Base-by-base conservation (phyloP, 169 alveolate species). In the Eimeria necatrix region DNA sequence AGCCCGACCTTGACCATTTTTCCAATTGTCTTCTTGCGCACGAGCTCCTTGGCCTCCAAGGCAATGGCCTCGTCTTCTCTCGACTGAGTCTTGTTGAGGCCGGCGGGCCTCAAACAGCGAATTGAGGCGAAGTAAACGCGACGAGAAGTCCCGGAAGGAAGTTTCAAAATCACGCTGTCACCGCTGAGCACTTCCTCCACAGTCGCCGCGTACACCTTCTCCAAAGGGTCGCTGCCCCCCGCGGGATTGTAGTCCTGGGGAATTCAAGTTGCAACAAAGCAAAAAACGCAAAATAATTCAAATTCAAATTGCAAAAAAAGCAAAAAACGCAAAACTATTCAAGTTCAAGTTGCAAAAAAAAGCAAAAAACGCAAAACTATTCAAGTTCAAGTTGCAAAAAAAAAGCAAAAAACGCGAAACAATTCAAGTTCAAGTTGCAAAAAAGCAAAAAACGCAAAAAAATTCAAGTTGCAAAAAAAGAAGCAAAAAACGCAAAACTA, bases 31-130 rank as follows among this genome's bases (percentile, higher is more conserved):
- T 94, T 84, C 76, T 56, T 94, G 49, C 96, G 91, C 4, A 73
- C 96, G 68, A 94, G 73, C 61, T 94, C 96, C 73, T 85, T 80
- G 32, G 94, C 86, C 56, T 94, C 94, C 22, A 60, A 41, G 16
- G 96, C 94, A 0, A 52, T 46, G 41, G 87, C 24, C 70, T 92
- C 95, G 14, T 80, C 95, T 61, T 92, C 95, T 24, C 60, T 53
- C 9, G 95, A 48, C 10, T 46, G 49, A 0, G 60, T 12, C 51
- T 26, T 18, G 68, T 22, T 49, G 26, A 26, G 56, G 24, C 80
- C 76, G 4, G 70, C 95, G 10, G 87, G 60, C 12, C 95, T 51
- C 7, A 78, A 85, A 53, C 93, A 76, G 52, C 92, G 61, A 14
- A 92, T 56, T 6, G 90, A 70, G 26, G 95, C 91, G 73, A 92